These are phyloP conservation scores for Solanum gracilifrons DNA, from an alignment of 257 asterid species.

Conservation along the genomic window DNA sequence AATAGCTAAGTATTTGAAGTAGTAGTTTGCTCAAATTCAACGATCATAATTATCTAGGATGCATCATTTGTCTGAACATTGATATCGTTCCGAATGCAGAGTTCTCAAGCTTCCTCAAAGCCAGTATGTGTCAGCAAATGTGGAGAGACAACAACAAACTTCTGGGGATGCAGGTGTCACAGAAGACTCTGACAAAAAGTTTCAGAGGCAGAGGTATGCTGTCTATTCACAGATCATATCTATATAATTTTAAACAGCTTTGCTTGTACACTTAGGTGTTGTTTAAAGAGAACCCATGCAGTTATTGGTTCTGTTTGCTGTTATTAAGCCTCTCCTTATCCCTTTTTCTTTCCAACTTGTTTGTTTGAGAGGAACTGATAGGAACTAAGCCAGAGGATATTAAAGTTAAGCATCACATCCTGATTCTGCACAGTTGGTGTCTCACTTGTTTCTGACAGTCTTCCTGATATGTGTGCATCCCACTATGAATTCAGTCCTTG, in stretches of 20 bases:
- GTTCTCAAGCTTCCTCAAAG: constrained; percentile 63
- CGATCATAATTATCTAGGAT: background rate
- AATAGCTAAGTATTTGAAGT: background rate
- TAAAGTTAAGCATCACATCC: background rate
- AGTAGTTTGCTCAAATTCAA: background rate
- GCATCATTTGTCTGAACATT: background rate
- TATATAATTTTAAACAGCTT: background rate
- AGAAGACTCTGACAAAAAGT: constrained; percentile 31
- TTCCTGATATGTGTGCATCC: background rate
- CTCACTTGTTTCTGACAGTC: background rate
- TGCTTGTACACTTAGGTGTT: background rate
- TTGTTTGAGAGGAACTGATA: background rate
- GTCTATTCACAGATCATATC: background rate
- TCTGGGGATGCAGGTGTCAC: constrained; percentile 22
- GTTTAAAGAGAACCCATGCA: background rate
- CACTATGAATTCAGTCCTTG: background rate
- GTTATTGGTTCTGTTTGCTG: background rate
- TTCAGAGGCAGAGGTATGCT: constrained; percentile 43
- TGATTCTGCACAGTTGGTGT: background rate
- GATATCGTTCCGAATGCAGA: constrained; percentile 28
- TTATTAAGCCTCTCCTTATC: background rate
- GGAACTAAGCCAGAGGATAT: background rate
- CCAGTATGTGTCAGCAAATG: constrained; percentile 39
- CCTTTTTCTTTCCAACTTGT: background rate
- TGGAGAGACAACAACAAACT: constrained; percentile 28